Conservation (phyloP, 75 land plant species). For the Adiantum capillusveneris region DNA sequence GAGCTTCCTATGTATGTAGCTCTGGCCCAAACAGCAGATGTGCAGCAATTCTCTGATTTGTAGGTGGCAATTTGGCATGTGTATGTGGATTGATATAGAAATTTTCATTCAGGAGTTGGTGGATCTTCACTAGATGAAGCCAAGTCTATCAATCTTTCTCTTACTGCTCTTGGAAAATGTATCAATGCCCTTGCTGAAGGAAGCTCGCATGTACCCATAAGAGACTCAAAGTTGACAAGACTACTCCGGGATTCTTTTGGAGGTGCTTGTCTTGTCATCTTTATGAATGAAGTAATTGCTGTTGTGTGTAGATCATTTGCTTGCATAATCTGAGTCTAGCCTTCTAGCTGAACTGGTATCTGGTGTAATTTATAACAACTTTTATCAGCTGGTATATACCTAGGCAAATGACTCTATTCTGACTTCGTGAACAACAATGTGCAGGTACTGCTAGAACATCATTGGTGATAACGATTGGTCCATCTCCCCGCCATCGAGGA, state of each 20-base stretch:
- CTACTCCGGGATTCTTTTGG: conserved; percentile 86
- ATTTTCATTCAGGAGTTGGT: conserved; percentile 55
- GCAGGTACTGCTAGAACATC: conserved; percentile 79
- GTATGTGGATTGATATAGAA: background rate
- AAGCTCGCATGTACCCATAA: conserved; percentile 63
- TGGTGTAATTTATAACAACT: no score
- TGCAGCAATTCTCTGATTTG: no score
- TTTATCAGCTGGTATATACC: no score
- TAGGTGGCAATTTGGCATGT: no score
- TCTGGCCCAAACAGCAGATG: no score
- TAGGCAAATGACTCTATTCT: no score
- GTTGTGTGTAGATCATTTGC: no score
- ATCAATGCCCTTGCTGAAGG: conserved; percentile 81
- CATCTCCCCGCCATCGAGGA: conserved; percentile 54
- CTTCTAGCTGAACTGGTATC: no score
- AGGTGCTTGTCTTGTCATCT: conserved; percentile 24
- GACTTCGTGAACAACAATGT: no score
- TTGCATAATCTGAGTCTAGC: no score
- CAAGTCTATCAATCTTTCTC: conserved; percentile 74
- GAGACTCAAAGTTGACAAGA: conserved; percentile 81
- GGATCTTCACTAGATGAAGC: conserved; percentile 75
- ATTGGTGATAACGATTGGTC: conserved; percentile 62
- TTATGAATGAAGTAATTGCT: no score
- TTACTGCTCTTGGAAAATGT: conserved; percentile 79
- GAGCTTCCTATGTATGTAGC: no score